A percentile compares a stretch with the other conserved stretches of the same genome.
phyloP scores from a whole-genome alignment of 1,139 yeast species.

The Pneumocystis wakefieldiae region DNA sequence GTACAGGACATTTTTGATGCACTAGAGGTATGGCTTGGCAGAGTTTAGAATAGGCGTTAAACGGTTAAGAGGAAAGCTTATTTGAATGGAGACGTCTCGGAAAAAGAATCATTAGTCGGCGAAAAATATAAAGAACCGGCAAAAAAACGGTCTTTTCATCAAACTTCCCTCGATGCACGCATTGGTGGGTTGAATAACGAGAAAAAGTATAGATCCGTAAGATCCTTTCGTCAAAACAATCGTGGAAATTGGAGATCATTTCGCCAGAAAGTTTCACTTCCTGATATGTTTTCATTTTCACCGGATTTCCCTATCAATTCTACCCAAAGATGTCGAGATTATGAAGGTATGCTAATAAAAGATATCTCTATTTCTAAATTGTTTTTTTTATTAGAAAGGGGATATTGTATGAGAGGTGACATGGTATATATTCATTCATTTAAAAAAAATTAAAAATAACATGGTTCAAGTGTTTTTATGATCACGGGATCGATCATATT shows the following conservation, averaged over 20 bases:
- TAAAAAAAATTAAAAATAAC: neutral
- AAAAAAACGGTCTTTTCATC: neutral
- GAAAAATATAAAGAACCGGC: neutral
- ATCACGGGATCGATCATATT: slow-evolving; percentile 14
- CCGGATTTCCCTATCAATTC: neutral
- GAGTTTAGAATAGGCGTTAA: neutral
- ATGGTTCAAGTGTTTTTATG: slow-evolving; percentile 15
- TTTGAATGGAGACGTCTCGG: neutral
- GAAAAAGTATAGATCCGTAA: neutral
- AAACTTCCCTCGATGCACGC: neutral
- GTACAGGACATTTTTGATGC: slow-evolving; percentile 22
- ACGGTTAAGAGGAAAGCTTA: neutral
- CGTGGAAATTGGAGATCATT: neutral
- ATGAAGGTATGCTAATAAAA: neutral
- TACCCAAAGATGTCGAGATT: neutral
- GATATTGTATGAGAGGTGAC: slow-evolving; percentile 19
- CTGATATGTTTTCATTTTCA: neutral
- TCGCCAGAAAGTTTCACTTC: neutral
- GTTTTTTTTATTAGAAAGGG: slow-evolving; percentile 14
- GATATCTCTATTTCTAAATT: neutral
- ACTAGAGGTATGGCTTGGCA: slow-evolving; percentile 12
- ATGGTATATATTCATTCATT: slow-evolving; percentile 3
- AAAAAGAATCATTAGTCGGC: neutral
- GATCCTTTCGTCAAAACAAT: neutral
- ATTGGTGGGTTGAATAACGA: neutral